A percentile compares a stretch with the other conserved stretches of the same genome.
Conservation (phyloP, 2,329 filamentous ascomycete species). For the Thielaviopsis euricoi region DNA sequence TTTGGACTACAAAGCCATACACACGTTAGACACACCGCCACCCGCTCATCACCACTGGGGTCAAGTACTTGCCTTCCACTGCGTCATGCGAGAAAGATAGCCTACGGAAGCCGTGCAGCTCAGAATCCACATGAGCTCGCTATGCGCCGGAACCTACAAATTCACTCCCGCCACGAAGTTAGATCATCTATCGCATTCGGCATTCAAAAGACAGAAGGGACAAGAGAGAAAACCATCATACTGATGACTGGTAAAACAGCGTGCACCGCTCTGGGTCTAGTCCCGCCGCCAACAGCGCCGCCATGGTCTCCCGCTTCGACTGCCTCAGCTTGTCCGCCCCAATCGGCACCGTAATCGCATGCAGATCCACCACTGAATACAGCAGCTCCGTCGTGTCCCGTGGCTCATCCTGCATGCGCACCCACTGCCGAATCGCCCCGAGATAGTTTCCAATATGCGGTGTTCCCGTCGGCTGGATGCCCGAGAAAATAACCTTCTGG, state of each 20-base stretch:
- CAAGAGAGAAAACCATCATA: conserved; percentile 27
- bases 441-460: conserved; percentile 94
- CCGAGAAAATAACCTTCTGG: conserved; percentile 59
- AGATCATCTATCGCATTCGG: neutral
- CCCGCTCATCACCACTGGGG: neutral
- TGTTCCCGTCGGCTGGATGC: conserved; percentile 88
- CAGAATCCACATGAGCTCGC: conserved; percentile 93
- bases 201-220: neutral
- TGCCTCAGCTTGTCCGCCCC: conserved; percentile 40
- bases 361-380: conserved; percentile 83
- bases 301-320: conserved; percentile 59
- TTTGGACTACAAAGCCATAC: conserved; percentile 47
- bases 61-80: conserved; percentile 63
- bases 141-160: conserved; percentile 52
- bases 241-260: conserved; percentile 69
- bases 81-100: conserved; percentile 95
- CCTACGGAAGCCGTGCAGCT: conserved; percentile 84
- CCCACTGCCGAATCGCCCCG: conserved; percentile 78
- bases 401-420: conserved; percentile 53
- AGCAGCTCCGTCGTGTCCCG: conserved; percentile 43
- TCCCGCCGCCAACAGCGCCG: conserved; percentile 68
- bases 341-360: conserved; percentile 74
- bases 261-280: conserved; percentile 60
- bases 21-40: neutral
- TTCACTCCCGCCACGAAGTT: neutral